phyloP scores from a whole-genome alignment of 179 eudicot genomes.

The Silene coronaria region DNA sequence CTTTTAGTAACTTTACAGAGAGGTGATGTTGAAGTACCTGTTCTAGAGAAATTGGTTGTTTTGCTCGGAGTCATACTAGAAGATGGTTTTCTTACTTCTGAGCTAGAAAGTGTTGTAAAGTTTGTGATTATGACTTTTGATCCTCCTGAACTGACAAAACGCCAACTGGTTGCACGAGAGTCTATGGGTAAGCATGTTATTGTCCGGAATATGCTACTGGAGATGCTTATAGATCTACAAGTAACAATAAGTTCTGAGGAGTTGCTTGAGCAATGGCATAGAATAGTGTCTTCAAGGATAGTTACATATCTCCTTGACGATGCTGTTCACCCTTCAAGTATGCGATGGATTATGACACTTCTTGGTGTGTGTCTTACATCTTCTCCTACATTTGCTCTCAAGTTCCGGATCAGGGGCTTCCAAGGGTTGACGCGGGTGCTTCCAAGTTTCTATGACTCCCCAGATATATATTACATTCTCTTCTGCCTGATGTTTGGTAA shows the following conservation, averaged over 20 bases:
- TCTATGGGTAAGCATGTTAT: conserved; percentile 98
- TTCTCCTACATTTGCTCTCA: conserved; percentile 90
- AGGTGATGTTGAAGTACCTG: conserved; percentile 99
- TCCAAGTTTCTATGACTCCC: conserved; percentile 96
- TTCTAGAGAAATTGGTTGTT: conserved; percentile 87
- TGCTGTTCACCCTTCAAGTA: conserved; percentile 98
- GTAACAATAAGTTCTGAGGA: conserved; percentile 85
- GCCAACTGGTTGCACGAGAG: conserved; percentile 59
- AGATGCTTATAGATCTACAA: conserved; percentile 96
- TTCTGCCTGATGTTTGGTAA: conserved; percentile 99
- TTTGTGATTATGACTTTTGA: conserved; percentile 98
- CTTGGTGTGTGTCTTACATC: conserved; percentile 97
- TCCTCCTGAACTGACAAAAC: conserved; percentile 70
- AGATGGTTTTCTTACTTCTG: conserved; percentile 89
- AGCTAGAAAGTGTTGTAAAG: conserved; percentile 89
- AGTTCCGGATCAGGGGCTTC: conserved; percentile 88
- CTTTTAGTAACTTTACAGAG: conserved; percentile 88
- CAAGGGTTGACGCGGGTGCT: conserved; percentile 88
- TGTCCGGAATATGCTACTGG: conserved; percentile 98
- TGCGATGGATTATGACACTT: conserved; percentile 99
- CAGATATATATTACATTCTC: conserved; percentile 92
- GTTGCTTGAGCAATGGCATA: conserved; percentile 98
- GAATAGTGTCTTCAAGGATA: conserved; percentile 81
- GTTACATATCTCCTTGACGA: conserved; percentile 91
- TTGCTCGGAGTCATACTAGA: conserved; percentile 92